Evolutionary conservation across 805 yeast genomes (phyloP).

Genomic region (Yarrowia sp.): DNA sequence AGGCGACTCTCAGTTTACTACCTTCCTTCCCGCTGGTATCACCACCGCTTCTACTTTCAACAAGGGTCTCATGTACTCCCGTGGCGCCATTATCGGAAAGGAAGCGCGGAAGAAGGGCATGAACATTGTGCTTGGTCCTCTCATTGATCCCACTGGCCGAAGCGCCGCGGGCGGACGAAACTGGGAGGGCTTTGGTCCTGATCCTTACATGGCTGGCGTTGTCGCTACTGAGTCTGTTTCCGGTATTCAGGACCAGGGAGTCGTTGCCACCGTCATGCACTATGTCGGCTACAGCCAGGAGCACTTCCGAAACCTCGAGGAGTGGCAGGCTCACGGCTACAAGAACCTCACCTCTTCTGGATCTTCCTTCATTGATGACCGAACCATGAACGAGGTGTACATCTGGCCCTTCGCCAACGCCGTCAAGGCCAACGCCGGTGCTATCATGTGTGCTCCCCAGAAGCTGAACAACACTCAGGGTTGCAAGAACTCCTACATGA

Average conservation of each 20-base stretch:
- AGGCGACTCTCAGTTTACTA: constrained; percentile 57
- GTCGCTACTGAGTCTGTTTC: constrained; percentile 60
- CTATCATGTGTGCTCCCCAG: constrained; percentile 69
- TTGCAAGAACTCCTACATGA: constrained; percentile 64
- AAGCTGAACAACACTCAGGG: constrained; percentile 63
- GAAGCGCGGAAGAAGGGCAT: constrained; percentile 64
- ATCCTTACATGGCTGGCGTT: constrained; percentile 66
- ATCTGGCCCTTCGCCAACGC: constrained; percentile 74
- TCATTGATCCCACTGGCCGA: constrained; percentile 65
- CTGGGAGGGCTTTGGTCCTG: constrained; percentile 71
- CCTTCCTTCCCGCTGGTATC: constrained; percentile 65
- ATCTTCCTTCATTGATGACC: constrained; percentile 63
- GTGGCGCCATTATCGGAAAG: constrained; percentile 64
- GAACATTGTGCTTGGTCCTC: constrained; percentile 63
- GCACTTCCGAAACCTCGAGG: constrained; percentile 61
- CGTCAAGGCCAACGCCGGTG: constrained; percentile 64
- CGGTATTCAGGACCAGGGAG: constrained; percentile 66
- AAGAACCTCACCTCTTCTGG: constrained; percentile 50
- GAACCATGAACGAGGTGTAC: constrained; percentile 67
- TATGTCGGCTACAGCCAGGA: constrained; percentile 70
- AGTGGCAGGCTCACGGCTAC: constrained; percentile 53
- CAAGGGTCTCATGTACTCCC: constrained; percentile 57
- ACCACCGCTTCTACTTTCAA: constrained; percentile 68
- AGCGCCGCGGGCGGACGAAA: constrained; percentile 70
- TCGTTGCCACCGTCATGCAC: constrained; percentile 63